Conservation (phyloP, 2,329 filamentous ascomycete species). For the Stemphylium beticola region DNA sequence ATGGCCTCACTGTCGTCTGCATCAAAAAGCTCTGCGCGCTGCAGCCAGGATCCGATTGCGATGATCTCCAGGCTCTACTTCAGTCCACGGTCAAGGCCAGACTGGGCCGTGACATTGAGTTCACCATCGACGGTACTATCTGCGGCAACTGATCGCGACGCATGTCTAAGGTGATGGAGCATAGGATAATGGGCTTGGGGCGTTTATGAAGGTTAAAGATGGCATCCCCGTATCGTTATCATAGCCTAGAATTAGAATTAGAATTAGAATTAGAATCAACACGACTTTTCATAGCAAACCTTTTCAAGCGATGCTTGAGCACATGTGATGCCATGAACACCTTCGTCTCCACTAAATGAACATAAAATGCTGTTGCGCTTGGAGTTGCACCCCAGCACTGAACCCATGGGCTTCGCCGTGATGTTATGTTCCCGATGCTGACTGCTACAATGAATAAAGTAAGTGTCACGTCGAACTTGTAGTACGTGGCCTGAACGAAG, state of each 20-base stretch:
- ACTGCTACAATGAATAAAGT: too few relatives aligned
- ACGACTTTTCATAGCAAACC: too few relatives aligned
- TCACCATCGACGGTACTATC: not conserved
- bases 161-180: not conserved
- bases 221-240: not conserved
- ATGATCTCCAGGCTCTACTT: not conserved
- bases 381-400: too few relatives aligned
- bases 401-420: too few relatives aligned
- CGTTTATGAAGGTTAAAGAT: not conserved
- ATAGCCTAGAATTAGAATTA: not conserved
- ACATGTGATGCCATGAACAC: too few relatives aligned
- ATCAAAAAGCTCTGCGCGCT: not conserved
- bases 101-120: not conserved
- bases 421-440: too few relatives aligned
- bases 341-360: too few relatives aligned
- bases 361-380: too few relatives aligned
- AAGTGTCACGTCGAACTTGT: too few relatives aligned
- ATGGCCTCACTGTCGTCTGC: not conserved
- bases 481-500: too few relatives aligned
- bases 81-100: not conserved
- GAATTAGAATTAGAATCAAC: not conserved
- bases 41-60: not conserved
- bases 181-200: not conserved
- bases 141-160: not conserved
- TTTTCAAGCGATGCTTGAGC: too few relatives aligned